Evolutionary conservation across 176 grass and related monocot genomes (phyloP).

Genomic region (Pharus latifolius): DNA sequence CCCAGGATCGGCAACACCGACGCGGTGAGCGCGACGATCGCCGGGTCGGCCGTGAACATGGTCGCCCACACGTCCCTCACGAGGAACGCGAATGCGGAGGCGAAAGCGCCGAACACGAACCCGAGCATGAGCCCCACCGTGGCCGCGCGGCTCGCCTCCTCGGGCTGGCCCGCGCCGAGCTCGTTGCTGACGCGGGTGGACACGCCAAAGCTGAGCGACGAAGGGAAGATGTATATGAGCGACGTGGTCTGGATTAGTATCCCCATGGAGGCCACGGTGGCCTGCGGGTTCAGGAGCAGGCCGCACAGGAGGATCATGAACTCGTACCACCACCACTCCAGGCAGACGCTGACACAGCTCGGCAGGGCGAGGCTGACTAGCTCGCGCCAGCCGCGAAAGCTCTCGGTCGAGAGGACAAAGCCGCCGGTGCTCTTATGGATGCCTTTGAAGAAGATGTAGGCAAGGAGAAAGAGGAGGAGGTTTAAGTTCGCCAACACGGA

Average conservation of each 20-base stretch:
- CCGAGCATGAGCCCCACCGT: conserved; percentile 47
- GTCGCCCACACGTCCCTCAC: conserved; percentile 55
- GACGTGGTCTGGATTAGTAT: conserved; percentile 93
- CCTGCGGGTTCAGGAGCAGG: conserved; percentile 74
- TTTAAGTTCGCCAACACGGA: conserved; percentile 64
- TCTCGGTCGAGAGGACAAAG: conserved; percentile 37
- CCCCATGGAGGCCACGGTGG: conserved; percentile 90
- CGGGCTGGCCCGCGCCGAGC: conserved; percentile 60
- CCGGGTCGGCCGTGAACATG: conserved; percentile 71
- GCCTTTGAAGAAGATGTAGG: conserved; percentile 43
- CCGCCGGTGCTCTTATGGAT: conserved; percentile 54
- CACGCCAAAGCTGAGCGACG: conserved; percentile 83
- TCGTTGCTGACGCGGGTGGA: conserved; percentile 91
- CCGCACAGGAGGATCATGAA: conserved; percentile 95
- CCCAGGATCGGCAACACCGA: conserved; percentile 70
- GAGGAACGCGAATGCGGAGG: conserved; percentile 48
- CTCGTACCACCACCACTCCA: conserved; percentile 99
- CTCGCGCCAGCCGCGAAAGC: conserved; percentile 57
- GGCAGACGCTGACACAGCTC: conserved; percentile 72
- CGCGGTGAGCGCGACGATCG: conserved; percentile 61
- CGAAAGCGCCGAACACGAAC: conserved; percentile 49
- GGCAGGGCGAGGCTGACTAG: conserved; percentile 54
- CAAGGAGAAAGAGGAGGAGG: conserved; percentile 60
- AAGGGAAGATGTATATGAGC: conserved; percentile 94
- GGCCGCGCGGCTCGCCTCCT: conserved; percentile 50